These are phyloP conservation scores for Emmonsiellopsis sp. DNA, from an alignment of 2,329 filamentous ascomycete genomes.

Conservation along the genomic window DNA sequence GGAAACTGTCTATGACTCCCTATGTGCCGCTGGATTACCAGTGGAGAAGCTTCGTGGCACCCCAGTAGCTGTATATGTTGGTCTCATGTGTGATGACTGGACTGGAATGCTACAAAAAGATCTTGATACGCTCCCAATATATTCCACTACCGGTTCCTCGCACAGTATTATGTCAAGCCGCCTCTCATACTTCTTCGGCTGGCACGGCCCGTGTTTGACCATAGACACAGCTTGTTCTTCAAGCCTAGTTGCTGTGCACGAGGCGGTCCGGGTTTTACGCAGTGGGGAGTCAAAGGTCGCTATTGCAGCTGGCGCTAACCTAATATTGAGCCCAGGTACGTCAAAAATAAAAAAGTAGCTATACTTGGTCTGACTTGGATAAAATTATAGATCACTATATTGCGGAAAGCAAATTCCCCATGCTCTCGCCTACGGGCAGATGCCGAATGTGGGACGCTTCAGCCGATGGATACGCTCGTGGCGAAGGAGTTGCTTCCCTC, in stretches of 20 bases:
- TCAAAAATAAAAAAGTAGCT: slow-evolving; percentile 11
- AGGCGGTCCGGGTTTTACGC: slow-evolving; percentile 21
- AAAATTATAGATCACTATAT: slow-evolving; percentile 16
- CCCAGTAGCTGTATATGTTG: slow-evolving; percentile 25
- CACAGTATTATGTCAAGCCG: slow-evolving; percentile 24
- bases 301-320: slow-evolving; percentile 16
- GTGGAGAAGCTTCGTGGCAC: slow-evolving; percentile 21
- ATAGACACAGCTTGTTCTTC: slow-evolving; percentile 40
- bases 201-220: slow-evolving; percentile 31
- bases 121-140: slow-evolving; percentile 9
- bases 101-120: slow-evolving; percentile 14
- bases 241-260: slow-evolving; percentile 27
- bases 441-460: slow-evolving; percentile 36
- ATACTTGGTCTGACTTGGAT: slow-evolving; percentile 6
- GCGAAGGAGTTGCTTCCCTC: slow-evolving; percentile 40
- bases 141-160: slow-evolving; percentile 18
- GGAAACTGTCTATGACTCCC: slow-evolving; percentile 19
- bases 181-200: slow-evolving; percentile 28
- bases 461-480: slow-evolving; percentile 40
- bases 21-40: slow-evolving; percentile 19
- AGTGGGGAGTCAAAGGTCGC: slow-evolving; percentile 19
- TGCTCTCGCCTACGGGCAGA: slow-evolving; percentile 41
- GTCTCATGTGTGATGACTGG: slow-evolving; percentile 23
- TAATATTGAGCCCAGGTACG: slow-evolving; percentile 21
- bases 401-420: slow-evolving; percentile 15